Conservation (phyloP, 306 rosid species). For the Vachellia collinsii region DNA sequence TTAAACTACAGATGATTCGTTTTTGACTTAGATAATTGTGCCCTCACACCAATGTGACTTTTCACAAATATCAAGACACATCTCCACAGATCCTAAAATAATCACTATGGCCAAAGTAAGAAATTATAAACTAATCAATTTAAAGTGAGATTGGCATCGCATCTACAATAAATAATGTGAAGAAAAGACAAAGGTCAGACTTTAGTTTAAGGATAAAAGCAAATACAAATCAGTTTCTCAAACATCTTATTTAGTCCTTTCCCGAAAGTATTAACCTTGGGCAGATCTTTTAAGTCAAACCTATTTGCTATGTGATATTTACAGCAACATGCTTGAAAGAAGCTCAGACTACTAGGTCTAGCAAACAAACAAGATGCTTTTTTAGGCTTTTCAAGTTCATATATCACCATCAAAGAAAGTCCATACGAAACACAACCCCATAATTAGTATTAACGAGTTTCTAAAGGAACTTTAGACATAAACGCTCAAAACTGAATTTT, state of each 20-base stretch:
- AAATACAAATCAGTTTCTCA: not conserved
- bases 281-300: not conserved
- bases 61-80: not conserved
- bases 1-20: slow-evolving; percentile 4
- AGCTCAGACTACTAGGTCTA: slow-evolving; percentile 10
- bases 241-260: not conserved
- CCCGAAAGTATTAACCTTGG: not conserved
- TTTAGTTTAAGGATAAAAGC: not conserved
- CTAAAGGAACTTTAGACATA: slow-evolving; percentile 29
- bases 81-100: not conserved
- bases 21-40: not conserved
- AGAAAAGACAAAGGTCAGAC: not conserved
- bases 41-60: not conserved
- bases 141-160: not conserved
- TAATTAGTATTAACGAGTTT: slow-evolving; percentile 1
- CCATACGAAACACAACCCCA: slow-evolving; percentile 11
- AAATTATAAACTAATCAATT: not conserved
- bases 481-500: slow-evolving; percentile 7
- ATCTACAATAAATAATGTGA: not conserved
- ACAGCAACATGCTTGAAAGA: not conserved
- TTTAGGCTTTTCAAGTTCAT: not conserved
- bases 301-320: not conserved
- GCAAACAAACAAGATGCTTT: not conserved
- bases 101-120: slow-evolving; percentile 1
- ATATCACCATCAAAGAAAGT: slow-evolving; percentile 17